A percentile compares a stretch with the other conserved stretches of the same genome.
Evolutionary conservation across 106 monocot genomes (phyloP).

Genomic region (Platanthera guangdongensis): DNA sequence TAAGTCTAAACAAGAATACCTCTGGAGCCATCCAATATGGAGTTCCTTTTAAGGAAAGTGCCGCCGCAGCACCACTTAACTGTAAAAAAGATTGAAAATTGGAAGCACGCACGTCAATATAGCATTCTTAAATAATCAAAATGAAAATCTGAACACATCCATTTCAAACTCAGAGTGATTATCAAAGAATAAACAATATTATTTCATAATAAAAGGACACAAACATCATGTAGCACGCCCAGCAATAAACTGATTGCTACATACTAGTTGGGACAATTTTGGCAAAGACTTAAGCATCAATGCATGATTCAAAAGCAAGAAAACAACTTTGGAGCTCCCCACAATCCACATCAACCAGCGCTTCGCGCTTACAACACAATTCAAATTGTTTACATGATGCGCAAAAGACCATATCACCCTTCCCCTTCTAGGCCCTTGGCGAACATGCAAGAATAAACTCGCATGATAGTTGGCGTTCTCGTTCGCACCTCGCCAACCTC

Average conservation of each 20-base stretch:
- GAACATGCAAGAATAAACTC: too few species aligned
- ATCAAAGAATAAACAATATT: neutral
- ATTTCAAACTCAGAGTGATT: neutral
- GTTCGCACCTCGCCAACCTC: too few species aligned
- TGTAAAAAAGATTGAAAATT: slow-evolving; percentile 10
- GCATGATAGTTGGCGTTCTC: too few species aligned
- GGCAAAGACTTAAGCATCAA: too few species aligned
- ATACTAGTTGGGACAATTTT: too few species aligned
- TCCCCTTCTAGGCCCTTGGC: neutral
- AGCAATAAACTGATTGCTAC: neutral
- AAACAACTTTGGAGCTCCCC: too few species aligned
- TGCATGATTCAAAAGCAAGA: too few species aligned
- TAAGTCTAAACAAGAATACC: slow-evolving; percentile 28
- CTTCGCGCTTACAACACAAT: too few species aligned
- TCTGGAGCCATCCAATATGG: slow-evolving; percentile 99
- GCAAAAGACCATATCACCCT: neutral
- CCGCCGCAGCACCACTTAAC: slow-evolving; percentile 54
- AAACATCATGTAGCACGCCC: neutral
- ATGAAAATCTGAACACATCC: neutral
- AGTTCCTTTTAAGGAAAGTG: slow-evolving; percentile 74
- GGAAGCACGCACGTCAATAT: neutral
- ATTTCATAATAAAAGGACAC: neutral
- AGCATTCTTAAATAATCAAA: neutral
- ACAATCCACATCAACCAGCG: too few species aligned
- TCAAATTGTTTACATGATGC: neutral